These are phyloP conservation scores for Debaryomyces sp. DNA, from an alignment of 1,139 yeast species.

Conservation along the genomic window DNA sequence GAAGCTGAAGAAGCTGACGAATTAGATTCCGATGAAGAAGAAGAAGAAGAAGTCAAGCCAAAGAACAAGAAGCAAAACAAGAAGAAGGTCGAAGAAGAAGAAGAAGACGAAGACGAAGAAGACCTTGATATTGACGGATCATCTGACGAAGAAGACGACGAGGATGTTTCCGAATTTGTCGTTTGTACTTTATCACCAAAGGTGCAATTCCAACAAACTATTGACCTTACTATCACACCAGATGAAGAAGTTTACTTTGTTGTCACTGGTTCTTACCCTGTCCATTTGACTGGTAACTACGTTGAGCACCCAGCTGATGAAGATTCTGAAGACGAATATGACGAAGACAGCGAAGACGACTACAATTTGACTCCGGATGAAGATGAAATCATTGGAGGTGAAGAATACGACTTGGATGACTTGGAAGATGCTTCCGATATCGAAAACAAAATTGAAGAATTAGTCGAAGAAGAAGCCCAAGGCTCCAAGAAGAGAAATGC, in stretches of 20 bases:
- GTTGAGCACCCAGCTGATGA: constrained; percentile 92
- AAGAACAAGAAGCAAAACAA: constrained; percentile 24
- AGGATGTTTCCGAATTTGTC: constrained; percentile 71
- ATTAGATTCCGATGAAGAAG: constrained; percentile 21
- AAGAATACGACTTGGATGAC: constrained; percentile 79
- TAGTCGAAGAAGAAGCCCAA: constrained; percentile 56
- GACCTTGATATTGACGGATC: constrained; percentile 63
- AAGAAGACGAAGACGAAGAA: constrained; percentile 47
- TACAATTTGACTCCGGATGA: constrained; percentile 74
- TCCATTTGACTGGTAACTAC: constrained; percentile 93
- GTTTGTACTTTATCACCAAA: constrained; percentile 91
- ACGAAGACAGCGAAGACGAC: constrained; percentile 54
- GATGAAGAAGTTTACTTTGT: constrained; percentile 94
- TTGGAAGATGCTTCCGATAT: constrained; percentile 60
- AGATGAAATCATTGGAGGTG: constrained; percentile 74
- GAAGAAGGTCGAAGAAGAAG: constrained; percentile 28
- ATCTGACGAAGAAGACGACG: constrained; percentile 55
- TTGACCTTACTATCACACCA: constrained; percentile 88
- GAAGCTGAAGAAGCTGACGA: constrained; percentile 42
- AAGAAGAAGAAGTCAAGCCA: constrained; percentile 24
- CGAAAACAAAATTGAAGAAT: constrained; percentile 59
- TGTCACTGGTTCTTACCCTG: constrained; percentile 93
- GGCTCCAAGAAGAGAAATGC: constrained; percentile 37
- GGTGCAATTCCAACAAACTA: constrained; percentile 81
- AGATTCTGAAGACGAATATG: constrained; percentile 56